Evolutionary conservation across 1,139 yeast genomes (phyloP).

Genomic region (Yamadazyma buinensis): DNA sequence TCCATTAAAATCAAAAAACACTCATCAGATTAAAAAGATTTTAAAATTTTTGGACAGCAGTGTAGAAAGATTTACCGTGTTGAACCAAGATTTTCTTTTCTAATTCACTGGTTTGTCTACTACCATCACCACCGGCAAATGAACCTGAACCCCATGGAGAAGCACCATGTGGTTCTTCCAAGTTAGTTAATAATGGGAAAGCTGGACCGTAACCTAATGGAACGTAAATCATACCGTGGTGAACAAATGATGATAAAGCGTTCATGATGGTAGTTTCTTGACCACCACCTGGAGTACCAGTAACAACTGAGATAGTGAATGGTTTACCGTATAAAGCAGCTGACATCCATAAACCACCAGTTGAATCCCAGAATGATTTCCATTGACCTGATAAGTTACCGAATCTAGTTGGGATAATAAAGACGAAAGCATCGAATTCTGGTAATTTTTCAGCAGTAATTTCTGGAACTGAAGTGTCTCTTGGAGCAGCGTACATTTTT

Average conservation of each 20-base stretch:
- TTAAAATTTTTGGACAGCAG: slow-evolving; percentile 26
- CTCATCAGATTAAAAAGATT: too few relatives aligned
- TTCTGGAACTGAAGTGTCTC: slow-evolving; percentile 65
- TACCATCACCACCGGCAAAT: slow-evolving; percentile 75
- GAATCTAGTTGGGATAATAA: slow-evolving; percentile 81
- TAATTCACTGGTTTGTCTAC: slow-evolving; percentile 63
- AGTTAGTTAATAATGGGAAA: slow-evolving; percentile 54
- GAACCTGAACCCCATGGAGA: slow-evolving; percentile 92
- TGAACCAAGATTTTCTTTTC: slow-evolving; percentile 60
- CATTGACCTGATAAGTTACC: slow-evolving; percentile 82
- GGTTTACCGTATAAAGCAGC: slow-evolving; percentile 75
- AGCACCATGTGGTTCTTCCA: slow-evolving; percentile 75
- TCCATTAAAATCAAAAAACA: too few relatives aligned
- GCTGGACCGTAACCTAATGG: slow-evolving; percentile 76
- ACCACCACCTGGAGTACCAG: slow-evolving; percentile 85
- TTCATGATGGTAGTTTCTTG: slow-evolving; percentile 70
- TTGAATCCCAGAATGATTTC: slow-evolving; percentile 76
- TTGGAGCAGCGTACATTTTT: slow-evolving; percentile 60
- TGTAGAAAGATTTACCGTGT: slow-evolving; percentile 66
- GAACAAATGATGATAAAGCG: slow-evolving; percentile 64
- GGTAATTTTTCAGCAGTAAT: slow-evolving; percentile 58
- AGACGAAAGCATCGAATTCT: slow-evolving; percentile 69
- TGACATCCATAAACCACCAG: slow-evolving; percentile 79
- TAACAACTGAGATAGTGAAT: slow-evolving; percentile 72
- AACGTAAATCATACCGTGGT: slow-evolving; percentile 76